Conservation (phyloP, 1,284 basidiomycete species). For the Cryptococcus sp. region DNA sequence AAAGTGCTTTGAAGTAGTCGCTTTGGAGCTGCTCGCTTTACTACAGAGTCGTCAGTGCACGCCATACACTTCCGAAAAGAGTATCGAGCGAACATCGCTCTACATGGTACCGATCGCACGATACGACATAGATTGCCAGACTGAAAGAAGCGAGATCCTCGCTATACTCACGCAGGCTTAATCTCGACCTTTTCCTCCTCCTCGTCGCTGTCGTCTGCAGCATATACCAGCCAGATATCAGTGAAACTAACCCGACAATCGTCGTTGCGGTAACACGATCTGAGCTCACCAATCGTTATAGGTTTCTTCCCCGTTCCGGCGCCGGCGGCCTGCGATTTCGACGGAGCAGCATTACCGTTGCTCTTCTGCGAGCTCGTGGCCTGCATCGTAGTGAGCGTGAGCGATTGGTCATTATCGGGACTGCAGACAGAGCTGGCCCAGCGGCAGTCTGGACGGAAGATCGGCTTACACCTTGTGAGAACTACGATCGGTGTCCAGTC, state of each 20-base stretch:
- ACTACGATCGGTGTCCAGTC: too few species aligned
- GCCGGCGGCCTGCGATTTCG: background rate
- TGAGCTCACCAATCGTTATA: constrained; percentile 36
- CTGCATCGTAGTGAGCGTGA: too few species aligned
- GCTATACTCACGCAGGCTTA: constrained; percentile 22
- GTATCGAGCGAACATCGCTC: too few species aligned
- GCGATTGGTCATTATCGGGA: too few species aligned
- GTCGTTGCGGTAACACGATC: background rate
- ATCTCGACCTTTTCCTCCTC: constrained; percentile 26
- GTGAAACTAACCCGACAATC: background rate
- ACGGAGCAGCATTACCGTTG: background rate
- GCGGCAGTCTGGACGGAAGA: too few species aligned
- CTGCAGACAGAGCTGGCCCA: too few species aligned
- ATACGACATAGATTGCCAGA: background rate
- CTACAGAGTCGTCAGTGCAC: too few species aligned
- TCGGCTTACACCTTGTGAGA: too few species aligned
- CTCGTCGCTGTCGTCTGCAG: constrained; percentile 46
- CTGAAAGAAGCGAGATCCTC: background rate
- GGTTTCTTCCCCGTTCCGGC: constrained; percentile 37
- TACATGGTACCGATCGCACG: too few species aligned
- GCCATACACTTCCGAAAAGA: too few species aligned
- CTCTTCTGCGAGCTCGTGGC: constrained; percentile 1
- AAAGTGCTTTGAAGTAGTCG: constrained; percentile 42
- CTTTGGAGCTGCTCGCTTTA: constrained; percentile 1
- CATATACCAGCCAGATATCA: background rate